Evolutionary conservation across 2,329 filamentous ascomycete species (phyloP), one percentile per base, ranked within the genome.

Genomic region (Fusarium lyarnte): DNA sequence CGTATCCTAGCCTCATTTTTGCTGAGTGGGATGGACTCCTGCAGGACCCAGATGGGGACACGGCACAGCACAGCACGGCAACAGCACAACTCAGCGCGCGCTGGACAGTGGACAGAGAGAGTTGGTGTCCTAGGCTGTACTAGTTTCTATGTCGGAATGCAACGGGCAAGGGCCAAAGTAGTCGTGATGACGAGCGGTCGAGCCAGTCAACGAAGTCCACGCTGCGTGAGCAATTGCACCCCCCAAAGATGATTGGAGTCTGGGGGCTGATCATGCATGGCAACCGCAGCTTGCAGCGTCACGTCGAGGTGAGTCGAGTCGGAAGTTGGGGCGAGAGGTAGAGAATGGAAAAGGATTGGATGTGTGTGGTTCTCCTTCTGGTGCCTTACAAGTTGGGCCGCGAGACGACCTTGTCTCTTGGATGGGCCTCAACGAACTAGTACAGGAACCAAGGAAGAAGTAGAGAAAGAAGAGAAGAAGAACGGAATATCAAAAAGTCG

Each of bases 1-100:
- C 71, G 39, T 77, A 77, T 70, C 76, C 75, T 68, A 78, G 77
- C 77, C 78, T 77, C 78, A 81, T 79, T 74, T 76, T 78, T 61
- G 59, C 68, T 53, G 64, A 58, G 64, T 68, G 54, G 64, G 66
- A 71, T 61, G 64, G 64, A 38, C 65, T 69, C 35, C 65, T 69
- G 66, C 66, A 69, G 65, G 64, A 57, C 59, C 72, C 60, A 36
- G 58, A 67, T 55, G 53, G 57, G 68, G 41, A 51, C 58, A 58
- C n/a, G 62, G 63, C 57, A 70, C 79, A 77, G 77, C 69, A 75
- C 76, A 61, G 77, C 69, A 75, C 76, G 59, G 77, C 64, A 66
- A 51, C 63, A 68, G 52, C 39, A 42, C 62, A 67, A 46, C 72
- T 62, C 38, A 66, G 38, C 52, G 61, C 61, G 43, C 49, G 49